These are phyloP conservation scores for Lepiota brunneoincarnata DNA, from an alignment of 768 basidiomycete genomes.

Conservation along the genomic window DNA sequence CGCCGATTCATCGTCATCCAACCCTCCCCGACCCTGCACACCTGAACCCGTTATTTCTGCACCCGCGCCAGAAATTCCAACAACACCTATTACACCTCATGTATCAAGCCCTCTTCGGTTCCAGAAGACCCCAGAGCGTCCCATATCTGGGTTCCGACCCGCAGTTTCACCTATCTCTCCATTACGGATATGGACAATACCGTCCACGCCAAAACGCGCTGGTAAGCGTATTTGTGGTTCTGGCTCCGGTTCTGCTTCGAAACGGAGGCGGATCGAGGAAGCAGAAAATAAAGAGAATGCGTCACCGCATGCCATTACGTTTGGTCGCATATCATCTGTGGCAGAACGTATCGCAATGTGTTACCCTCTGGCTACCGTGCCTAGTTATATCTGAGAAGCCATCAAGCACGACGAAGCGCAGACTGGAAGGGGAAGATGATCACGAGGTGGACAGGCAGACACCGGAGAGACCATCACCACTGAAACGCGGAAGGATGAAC, in stretches of 20 bases:
- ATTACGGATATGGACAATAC: background rate
- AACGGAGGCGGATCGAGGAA: constrained; percentile 28
- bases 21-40: background rate
- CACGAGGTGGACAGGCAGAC: constrained; percentile 27
- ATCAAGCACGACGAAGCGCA: constrained; percentile 33
- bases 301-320: constrained; percentile 30
- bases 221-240: constrained; percentile 3
- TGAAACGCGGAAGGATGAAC: constrained; percentile 18
- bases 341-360: constrained; percentile 42
- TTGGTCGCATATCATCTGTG: constrained; percentile 30
- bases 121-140: background rate
- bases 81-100: background rate
- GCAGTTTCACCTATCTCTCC: constrained; percentile 4
- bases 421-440: constrained; percentile 28
- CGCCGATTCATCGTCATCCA: background rate
- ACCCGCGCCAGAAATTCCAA: background rate
- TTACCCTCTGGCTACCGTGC: constrained; percentile 25
- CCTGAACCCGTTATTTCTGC: background rate
- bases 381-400: background rate
- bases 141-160: background rate
- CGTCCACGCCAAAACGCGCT: constrained; percentile 14
- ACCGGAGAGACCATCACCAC: constrained; percentile 14
- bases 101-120: background rate
- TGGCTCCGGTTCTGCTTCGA: constrained; percentile 23
- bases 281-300: constrained; percentile 62